Conservation (phyloP, 2,329 filamentous ascomycete species). For the Ceratocystiopsis minuta region DNA sequence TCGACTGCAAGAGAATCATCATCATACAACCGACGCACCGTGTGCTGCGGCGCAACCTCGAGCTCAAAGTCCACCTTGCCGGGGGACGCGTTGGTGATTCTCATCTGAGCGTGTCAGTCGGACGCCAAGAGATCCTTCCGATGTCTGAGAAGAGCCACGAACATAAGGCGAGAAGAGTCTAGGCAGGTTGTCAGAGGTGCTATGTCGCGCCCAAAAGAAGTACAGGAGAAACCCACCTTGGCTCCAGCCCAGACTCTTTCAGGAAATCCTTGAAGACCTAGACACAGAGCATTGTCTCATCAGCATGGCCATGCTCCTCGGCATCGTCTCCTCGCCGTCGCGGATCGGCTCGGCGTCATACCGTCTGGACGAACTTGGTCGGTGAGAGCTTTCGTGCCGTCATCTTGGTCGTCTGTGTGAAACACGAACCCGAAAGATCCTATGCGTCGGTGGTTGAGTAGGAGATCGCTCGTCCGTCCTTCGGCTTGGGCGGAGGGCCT, state of each 20-base stretch:
- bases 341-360: constrained; percentile 4
- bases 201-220: neutral
- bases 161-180: constrained; percentile 2
- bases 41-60: constrained; percentile 56
- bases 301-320: neutral
- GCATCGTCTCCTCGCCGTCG: neutral
- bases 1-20: too few species aligned
- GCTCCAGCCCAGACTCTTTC: constrained; percentile 71
- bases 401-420: constrained; percentile 8
- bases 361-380: constrained; percentile 16
- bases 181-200: too few species aligned
- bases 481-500: too few species aligned
- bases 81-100: constrained; percentile 42
- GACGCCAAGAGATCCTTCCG: fast-evolving
- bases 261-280: constrained; percentile 78
- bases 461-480: too few species aligned
- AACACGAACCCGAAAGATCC: too few species aligned
- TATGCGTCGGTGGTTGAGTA: too few species aligned
- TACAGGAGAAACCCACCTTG: constrained; percentile 45
- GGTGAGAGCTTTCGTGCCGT: constrained; percentile 13
- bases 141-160: neutral
- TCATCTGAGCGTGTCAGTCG: constrained; percentile 30
- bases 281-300: neutral
- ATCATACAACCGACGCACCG: too few species aligned
- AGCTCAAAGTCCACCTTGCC: constrained; percentile 62